Percentiles rank a stretch among this genome's conserved stretches.
Conservation (phyloP, 352 stramenopile genomes). For the Phytophthora tentaculata region DNA sequence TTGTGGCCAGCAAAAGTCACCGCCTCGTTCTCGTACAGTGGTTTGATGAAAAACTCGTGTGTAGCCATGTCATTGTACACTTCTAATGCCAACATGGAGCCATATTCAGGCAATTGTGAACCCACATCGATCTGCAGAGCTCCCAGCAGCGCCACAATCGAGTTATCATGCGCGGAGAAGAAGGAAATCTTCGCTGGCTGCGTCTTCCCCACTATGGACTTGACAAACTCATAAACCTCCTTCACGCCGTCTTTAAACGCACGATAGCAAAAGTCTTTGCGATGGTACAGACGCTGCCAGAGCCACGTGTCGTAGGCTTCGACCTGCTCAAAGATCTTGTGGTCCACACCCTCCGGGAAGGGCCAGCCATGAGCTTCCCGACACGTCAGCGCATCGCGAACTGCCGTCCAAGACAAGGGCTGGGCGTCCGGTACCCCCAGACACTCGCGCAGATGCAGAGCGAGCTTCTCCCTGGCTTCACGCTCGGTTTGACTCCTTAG, state of each 20-base stretch:
- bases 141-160: constrained; percentile 77
- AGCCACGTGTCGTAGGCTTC: constrained; percentile 81
- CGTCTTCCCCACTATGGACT: constrained; percentile 46
- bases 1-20: constrained; percentile 64
- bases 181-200: constrained; percentile 67
- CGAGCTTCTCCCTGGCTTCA: constrained; percentile 43
- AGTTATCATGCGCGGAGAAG: constrained; percentile 88
- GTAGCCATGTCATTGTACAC: constrained; percentile 61
- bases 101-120: constrained; percentile 65
- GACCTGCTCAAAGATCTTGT: constrained; percentile 63
- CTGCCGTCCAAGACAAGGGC: constrained; percentile 72
- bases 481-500: constrained; percentile 34
- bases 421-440: constrained; percentile 55
- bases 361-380: constrained; percentile 62
- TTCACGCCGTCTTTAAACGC: constrained; percentile 71
- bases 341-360: constrained; percentile 72
- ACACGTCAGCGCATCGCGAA: constrained; percentile 76
- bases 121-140: constrained; percentile 74
- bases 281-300: constrained; percentile 78
- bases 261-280: constrained; percentile 61
- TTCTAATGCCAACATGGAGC: constrained; percentile 73
- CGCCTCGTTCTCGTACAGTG: constrained; percentile 62
- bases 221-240: constrained; percentile 62
- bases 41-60: constrained; percentile 58
- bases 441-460: constrained; percentile 43